These are phyloP conservation scores for Steccherinum ochraceum DNA, from an alignment of 768 basidiomycete genomes.

Conservation along the genomic window DNA sequence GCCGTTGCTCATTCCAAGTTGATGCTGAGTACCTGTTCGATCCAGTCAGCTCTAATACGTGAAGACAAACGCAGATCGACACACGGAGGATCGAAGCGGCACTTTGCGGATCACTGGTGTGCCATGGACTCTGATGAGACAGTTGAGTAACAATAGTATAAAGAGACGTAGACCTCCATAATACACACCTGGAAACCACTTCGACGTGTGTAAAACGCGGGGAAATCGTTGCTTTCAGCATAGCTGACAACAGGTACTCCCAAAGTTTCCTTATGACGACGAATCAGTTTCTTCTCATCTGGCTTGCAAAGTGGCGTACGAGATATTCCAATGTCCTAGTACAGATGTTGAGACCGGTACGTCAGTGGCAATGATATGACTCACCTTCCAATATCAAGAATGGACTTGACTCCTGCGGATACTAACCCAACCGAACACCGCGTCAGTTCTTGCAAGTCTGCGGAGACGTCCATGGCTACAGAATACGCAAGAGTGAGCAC, in stretches of 20 bases:
- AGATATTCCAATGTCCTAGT: conserved; percentile 74
- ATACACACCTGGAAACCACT: conserved; percentile 70
- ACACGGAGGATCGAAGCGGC: conserved; percentile 76
- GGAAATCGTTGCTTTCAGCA: conserved; percentile 72
- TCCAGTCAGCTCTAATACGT: background rate
- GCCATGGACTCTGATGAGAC: conserved; percentile 68
- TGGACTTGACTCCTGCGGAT: conserved; percentile 91
- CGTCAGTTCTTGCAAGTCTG: conserved; percentile 85
- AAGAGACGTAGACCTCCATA: background rate
- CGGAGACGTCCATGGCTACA: conserved; percentile 92
- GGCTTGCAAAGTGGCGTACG: conserved; percentile 29
- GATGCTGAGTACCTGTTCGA: conserved; percentile 55
- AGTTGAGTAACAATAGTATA: background rate
- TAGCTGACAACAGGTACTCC: conserved; percentile 89
- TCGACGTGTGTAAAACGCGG: conserved; percentile 84
- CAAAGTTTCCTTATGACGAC: conserved; percentile 91
- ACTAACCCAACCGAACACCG: conserved; percentile 89
- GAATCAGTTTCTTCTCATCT: too few species aligned
- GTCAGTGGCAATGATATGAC: too few species aligned
- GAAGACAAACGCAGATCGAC: conserved; percentile 19
- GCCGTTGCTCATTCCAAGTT: conserved; percentile 70
- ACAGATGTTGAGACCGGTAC: conserved; percentile 6
- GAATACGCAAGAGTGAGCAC: conserved; percentile 3
- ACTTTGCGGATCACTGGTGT: conserved; percentile 47
- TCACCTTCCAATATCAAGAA: conserved; percentile 84